phyloP scores from a whole-genome alignment of 441 rosid genomes.

The Bruguiera hainesii region DNA sequence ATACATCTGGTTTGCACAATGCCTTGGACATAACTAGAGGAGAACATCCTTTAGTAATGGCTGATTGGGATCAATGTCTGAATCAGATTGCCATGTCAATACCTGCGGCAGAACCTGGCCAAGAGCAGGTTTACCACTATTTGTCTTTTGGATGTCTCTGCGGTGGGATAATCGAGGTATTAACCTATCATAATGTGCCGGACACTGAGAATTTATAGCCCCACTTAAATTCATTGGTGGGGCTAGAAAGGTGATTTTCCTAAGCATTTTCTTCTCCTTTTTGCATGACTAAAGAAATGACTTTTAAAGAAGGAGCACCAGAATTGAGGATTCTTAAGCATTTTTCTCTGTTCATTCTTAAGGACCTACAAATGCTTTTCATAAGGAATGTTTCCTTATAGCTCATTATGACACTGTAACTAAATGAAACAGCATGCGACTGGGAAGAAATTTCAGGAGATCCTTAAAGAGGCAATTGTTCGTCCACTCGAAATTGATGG shows the following conservation, averaged over 20 bases:
- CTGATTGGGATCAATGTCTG: conserved; percentile 90
- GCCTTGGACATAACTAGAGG: conserved; percentile 54
- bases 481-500: conserved; percentile 74
- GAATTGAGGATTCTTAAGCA: too few relatives aligned
- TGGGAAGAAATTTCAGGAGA: conserved; percentile 86
- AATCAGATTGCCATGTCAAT: conserved; percentile 53
- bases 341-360: too few relatives aligned
- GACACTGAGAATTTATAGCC: too few relatives aligned
- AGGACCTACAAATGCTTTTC: too few relatives aligned
- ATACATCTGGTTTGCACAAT: conserved; percentile 93
- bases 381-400: neutral
- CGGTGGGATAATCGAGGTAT: conserved; percentile 97
- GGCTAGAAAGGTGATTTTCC: too few relatives aligned
- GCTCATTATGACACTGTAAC: conserved; percentile 10
- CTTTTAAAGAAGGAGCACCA: too few relatives aligned
- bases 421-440: conserved; percentile 64
- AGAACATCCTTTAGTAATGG: conserved; percentile 56
- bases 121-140: conserved; percentile 79
- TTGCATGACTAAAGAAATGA: too few relatives aligned
- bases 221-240: too few relatives aligned
- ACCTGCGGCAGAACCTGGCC: conserved; percentile 86
- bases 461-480: conserved; percentile 77
- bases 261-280: too few relatives aligned
- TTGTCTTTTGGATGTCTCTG: conserved; percentile 93
- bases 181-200: neutral